A percentile compares a stretch with the other conserved stretches of the same genome.
These are phyloP conservation scores for Sugiyamaella castrensis DNA, from an alignment of 1,139 yeast genomes.

Conservation along the genomic window DNA sequence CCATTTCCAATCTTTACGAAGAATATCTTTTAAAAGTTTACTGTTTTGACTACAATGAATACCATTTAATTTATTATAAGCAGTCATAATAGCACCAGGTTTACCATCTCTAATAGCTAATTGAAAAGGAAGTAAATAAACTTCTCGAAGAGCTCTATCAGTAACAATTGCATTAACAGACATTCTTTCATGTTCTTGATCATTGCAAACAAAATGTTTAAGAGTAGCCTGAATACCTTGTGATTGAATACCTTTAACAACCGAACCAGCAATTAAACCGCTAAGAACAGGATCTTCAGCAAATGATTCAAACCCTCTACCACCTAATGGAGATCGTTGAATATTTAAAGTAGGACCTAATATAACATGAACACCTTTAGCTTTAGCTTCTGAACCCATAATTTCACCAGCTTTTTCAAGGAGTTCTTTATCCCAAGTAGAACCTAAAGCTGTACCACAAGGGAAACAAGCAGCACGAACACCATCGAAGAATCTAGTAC, in stretches of 20 bases:
- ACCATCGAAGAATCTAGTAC: constrained; percentile 48
- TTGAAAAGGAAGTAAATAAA: constrained; percentile 61
- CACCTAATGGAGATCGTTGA: constrained; percentile 57
- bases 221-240: constrained; percentile 54
- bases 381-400: constrained; percentile 50
- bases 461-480: constrained; percentile 54
- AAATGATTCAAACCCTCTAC: constrained; percentile 62
- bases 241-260: constrained; percentile 54
- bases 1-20: constrained; percentile 56
- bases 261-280: constrained; percentile 50
- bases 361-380: constrained; percentile 49
- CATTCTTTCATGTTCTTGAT: constrained; percentile 55
- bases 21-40: constrained; percentile 43
- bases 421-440: constrained; percentile 46
- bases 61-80: constrained; percentile 60
- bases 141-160: constrained; percentile 58
- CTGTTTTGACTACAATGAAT: constrained; percentile 51
- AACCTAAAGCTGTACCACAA: constrained; percentile 47
- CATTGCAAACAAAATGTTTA: constrained; percentile 61
- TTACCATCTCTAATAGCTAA: constrained; percentile 49
- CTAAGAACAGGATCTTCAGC: constrained; percentile 60
- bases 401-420: constrained; percentile 45
- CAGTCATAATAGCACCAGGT: constrained; percentile 56
- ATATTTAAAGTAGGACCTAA: constrained; percentile 57
- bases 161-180: constrained; percentile 49